These are phyloP conservation scores for Fusarium verticillioides DNA, from an alignment of 2,329 filamentous ascomycete genomes.

Conservation along the genomic window DNA sequence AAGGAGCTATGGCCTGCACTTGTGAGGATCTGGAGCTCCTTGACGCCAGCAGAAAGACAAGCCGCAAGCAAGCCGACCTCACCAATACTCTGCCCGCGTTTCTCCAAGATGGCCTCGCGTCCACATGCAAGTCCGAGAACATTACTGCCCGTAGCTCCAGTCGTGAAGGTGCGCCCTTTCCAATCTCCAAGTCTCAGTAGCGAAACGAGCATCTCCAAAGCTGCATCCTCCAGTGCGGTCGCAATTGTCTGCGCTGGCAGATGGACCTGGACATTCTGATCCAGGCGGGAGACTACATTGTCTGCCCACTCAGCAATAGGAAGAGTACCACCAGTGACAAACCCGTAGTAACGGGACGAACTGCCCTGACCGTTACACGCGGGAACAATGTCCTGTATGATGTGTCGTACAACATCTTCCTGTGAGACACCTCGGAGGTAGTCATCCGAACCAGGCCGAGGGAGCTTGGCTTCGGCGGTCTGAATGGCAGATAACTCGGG, in stretches of 20 bases:
- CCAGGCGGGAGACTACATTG: constrained; percentile 80
- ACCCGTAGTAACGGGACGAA: constrained; percentile 82
- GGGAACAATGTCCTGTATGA: constrained; percentile 60
- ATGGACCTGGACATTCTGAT: constrained; percentile 89
- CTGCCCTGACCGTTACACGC: constrained; percentile 75
- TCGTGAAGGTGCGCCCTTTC: constrained; percentile 65
- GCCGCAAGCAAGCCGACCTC: constrained; percentile 76
- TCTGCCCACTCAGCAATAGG: constrained; percentile 86
- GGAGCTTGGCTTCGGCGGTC: constrained; percentile 55
- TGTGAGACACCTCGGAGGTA: constrained; percentile 49
- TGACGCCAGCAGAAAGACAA: constrained; percentile 70
- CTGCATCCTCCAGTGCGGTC: constrained; percentile 79
- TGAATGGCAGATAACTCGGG: constrained; percentile 51
- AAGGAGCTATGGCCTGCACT: constrained; percentile 87
- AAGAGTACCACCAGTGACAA: constrained; percentile 85
- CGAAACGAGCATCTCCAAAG: constrained; percentile 75
- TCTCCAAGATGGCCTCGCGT: constrained; percentile 70
- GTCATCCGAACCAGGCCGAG: constrained; percentile 40
- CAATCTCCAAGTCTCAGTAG: constrained; percentile 73
- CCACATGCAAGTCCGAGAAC: constrained; percentile 77
- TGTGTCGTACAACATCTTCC: constrained; percentile 53
- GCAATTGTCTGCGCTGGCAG: constrained; percentile 78
- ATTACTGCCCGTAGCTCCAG: constrained; percentile 79
- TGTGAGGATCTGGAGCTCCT: constrained; percentile 79
- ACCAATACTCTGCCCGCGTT: constrained; percentile 62